phyloP scores from a whole-genome alignment of 331 rosid species.

The Arachis monticola region DNA sequence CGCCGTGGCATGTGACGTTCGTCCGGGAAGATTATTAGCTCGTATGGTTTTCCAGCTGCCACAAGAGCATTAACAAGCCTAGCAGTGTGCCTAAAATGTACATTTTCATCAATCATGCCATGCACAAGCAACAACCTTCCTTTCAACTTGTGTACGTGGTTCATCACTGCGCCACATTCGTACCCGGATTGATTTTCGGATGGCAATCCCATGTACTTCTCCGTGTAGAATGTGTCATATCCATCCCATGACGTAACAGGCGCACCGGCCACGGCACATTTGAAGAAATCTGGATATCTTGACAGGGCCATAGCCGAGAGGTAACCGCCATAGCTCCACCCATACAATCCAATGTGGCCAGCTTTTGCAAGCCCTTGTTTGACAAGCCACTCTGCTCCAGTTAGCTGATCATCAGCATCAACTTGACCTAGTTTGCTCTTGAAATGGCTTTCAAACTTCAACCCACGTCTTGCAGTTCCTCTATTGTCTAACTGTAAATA shows the following conservation, averaged over 20 bases:
- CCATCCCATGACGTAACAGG: slow-evolving; percentile 98
- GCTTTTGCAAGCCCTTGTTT: slow-evolving; percentile 75
- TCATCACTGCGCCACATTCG: slow-evolving; percentile 67
- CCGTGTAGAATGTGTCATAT: slow-evolving; percentile 93
- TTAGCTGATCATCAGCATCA: slow-evolving; percentile 87
- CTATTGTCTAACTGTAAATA: slow-evolving; percentile 84
- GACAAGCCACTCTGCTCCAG: slow-evolving; percentile 94
- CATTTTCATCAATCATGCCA: slow-evolving; percentile 98
- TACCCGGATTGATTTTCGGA: slow-evolving; percentile 55
- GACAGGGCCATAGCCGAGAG: slow-evolving; percentile 86
- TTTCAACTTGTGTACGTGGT: slow-evolving; percentile 70
- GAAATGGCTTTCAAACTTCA: slow-evolving; percentile 77
- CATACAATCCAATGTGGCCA: slow-evolving; percentile 85
- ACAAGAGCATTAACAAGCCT: slow-evolving; percentile 88
- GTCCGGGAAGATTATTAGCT: slow-evolving; percentile 85
- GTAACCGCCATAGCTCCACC: slow-evolving; percentile 99
- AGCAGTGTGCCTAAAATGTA: slow-evolving; percentile 96
- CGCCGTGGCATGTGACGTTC: slow-evolving; percentile 96
- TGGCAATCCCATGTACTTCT: slow-evolving; percentile 96
- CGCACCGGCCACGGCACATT: slow-evolving; percentile 84
- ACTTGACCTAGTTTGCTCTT: slow-evolving; percentile 68
- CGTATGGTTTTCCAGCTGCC: slow-evolving; percentile 81
- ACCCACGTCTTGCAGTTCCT: slow-evolving; percentile 90
- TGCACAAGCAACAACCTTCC: slow-evolving; percentile 85
- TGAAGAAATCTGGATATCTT: slow-evolving; percentile 74